A percentile compares a stretch with the other conserved stretches of the same genome.
Conservation (phyloP, 176 grass and related monocot genomes). For the Cymbopogon citratus region DNA sequence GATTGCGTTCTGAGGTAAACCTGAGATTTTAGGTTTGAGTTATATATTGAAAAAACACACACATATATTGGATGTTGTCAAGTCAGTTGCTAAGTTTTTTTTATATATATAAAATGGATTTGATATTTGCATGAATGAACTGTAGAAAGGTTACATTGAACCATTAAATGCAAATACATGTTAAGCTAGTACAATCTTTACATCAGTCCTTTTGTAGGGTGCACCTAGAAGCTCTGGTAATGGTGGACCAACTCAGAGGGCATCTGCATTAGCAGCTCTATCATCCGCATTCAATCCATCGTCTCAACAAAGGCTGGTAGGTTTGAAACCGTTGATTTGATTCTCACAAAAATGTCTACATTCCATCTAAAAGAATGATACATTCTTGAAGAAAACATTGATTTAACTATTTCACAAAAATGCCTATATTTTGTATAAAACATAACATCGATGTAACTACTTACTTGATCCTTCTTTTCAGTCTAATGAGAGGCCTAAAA, state of each 20-base stretch:
- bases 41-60: background rate
- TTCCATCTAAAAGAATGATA: background rate
- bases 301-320: constrained; percentile 35
- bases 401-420: background rate
- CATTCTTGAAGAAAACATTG: background rate
- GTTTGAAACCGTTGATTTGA: background rate
- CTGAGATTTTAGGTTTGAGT: constrained; percentile 1
- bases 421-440: background rate
- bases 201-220: constrained; percentile 23
- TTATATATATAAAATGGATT: background rate
- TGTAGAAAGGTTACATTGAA: background rate
- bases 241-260: constrained; percentile 79
- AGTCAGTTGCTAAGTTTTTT: background rate
- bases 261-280: constrained; percentile 80
- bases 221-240: constrained; percentile 48
- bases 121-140: background rate
- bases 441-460: background rate
- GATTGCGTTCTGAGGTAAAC: constrained; percentile 76
- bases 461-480: constrained; percentile 25
- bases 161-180: constrained; percentile 20
- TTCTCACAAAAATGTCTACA: background rate
- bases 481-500: constrained; percentile 48
- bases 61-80: background rate
- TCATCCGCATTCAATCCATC: constrained; percentile 88
- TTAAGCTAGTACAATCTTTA: constrained; percentile 14